phyloP scores from a whole-genome alignment of 2,329 filamentous ascomycete genomes.

The Colletotrichum sp. region DNA sequence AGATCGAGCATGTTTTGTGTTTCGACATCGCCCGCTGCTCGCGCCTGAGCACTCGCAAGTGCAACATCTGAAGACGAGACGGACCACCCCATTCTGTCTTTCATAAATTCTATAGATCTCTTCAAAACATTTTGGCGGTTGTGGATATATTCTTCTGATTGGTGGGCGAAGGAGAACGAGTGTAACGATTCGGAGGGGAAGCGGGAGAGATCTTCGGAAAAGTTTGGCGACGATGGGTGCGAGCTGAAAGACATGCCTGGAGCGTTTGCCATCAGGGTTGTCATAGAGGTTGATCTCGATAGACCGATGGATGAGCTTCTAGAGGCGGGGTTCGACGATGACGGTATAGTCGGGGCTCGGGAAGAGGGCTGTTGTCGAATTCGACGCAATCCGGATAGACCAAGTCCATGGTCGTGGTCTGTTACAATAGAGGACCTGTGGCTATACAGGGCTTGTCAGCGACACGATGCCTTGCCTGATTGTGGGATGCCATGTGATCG shows the following conservation, averaged over 20 bases:
- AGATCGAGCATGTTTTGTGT: conserved; percentile 91
- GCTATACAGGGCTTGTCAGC: conserved; percentile 16
- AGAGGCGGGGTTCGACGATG: conserved; percentile 67
- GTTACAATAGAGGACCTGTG: conserved; percentile 79
- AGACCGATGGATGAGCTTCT: conserved; percentile 61
- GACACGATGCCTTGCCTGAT: background rate
- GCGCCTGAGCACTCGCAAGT: conserved; percentile 83
- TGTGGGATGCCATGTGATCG: conserved; percentile 17
- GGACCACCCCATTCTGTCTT: conserved; percentile 85
- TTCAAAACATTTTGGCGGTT: conserved; percentile 93
- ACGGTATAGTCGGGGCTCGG: conserved; percentile 68
- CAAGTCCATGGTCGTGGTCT: conserved; percentile 87
- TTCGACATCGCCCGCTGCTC: conserved; percentile 82
- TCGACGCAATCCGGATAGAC: conserved; percentile 85
- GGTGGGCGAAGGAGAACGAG: conserved; percentile 97
- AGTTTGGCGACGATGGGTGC: conserved; percentile 75
- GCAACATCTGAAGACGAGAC: conserved; percentile 69
- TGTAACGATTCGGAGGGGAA: conserved; percentile 97
- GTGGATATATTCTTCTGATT: conserved; percentile 90
- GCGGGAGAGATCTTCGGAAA: conserved; percentile 86
- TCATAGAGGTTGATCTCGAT: conserved; percentile 76
- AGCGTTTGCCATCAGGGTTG: conserved; percentile 65
- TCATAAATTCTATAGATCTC: conserved; percentile 95
- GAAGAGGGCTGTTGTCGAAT: conserved; percentile 86
- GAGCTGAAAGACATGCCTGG: conserved; percentile 60